Evolutionary conservation across 768 basidiomycete genomes (phyloP).

Genomic region (Naganishia kalamii): DNA sequence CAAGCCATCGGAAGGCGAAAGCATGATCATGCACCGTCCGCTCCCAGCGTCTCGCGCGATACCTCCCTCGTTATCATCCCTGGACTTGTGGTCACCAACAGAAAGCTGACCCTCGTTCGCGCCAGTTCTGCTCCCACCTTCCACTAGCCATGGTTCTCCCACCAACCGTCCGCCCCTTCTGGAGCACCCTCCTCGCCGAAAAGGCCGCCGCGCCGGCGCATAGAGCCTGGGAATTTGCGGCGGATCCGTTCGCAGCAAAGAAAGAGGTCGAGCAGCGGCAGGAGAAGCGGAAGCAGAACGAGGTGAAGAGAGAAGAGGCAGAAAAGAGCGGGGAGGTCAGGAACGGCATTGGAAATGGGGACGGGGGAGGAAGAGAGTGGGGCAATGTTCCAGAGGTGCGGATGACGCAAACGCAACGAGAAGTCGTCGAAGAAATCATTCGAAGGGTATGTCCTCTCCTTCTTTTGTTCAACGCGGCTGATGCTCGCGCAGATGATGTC

Average conservation of each 20-base stretch:
- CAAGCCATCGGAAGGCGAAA: too few relatives aligned
- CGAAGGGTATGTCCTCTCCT: constrained; percentile 57
- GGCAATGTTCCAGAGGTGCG: constrained; percentile 60
- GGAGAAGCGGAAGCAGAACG: constrained; percentile 48
- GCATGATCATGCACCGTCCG: too few relatives aligned
- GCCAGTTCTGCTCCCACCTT: constrained; percentile 38
- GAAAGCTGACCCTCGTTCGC: too few relatives aligned
- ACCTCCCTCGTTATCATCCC: too few relatives aligned
- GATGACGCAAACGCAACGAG: constrained; percentile 70
- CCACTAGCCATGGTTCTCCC: constrained; percentile 58
- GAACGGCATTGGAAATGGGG: constrained; percentile 39
- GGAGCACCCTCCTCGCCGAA: constrained; percentile 65
- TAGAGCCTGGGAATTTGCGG: constrained; percentile 76
- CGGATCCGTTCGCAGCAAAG: constrained; percentile 74
- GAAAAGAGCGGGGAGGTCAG: constrained; percentile 18
- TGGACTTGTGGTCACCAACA: too few relatives aligned
- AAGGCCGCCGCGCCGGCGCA: constrained; percentile 65
- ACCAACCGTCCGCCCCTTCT: constrained; percentile 77
- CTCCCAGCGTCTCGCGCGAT: too few relatives aligned
- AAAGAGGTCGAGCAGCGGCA: constrained; percentile 64
- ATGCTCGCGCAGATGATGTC: constrained; percentile 41
- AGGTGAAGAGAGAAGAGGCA: background rate
- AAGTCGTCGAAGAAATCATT: constrained; percentile 71
- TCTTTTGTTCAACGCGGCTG: background rate
- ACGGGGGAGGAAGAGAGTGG: constrained; percentile 38